Evolutionary conservation across 805 yeast genomes (phyloP).

Genomic region (Scheffersomyces lignosus): DNA sequence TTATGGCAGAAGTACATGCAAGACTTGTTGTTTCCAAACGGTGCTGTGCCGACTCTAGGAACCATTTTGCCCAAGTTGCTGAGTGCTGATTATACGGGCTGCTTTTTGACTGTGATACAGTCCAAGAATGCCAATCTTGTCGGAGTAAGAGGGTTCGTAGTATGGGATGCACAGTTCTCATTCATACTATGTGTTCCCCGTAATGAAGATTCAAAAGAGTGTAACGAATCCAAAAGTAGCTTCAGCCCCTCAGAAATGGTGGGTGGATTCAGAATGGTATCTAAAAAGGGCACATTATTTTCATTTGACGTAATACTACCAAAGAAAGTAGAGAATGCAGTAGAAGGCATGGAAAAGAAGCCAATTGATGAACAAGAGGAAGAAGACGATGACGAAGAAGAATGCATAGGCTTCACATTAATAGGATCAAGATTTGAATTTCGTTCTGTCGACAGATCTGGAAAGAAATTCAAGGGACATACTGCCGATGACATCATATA

Average conservation of each 20-base stretch:
- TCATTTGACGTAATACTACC: constrained; percentile 41
- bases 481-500: constrained; percentile 54
- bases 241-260: constrained; percentile 31
- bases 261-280: constrained; percentile 68
- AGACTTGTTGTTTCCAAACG: constrained; percentile 48
- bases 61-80: constrained; percentile 57
- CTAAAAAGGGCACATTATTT: constrained; percentile 69
- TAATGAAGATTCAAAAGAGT: constrained; percentile 27
- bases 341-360: not conserved
- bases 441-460: constrained; percentile 78
- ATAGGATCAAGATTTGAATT: constrained; percentile 79
- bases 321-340: not conserved
- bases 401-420: constrained; percentile 56
- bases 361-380: constrained; percentile 18
- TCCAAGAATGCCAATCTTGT: constrained; percentile 56
- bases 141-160: constrained; percentile 71
- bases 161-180: constrained; percentile 79
- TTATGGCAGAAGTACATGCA: constrained; percentile 74
- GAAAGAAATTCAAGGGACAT: constrained; percentile 81
- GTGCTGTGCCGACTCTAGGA: constrained; percentile 22
- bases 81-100: constrained; percentile 80
- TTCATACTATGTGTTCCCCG: constrained; percentile 61
- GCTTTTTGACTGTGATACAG: constrained; percentile 57
- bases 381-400: constrained; percentile 29
- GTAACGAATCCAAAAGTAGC: constrained; percentile 27